phyloP scores from a whole-genome alignment of 805 yeast genomes.

The Candida koratica region DNA sequence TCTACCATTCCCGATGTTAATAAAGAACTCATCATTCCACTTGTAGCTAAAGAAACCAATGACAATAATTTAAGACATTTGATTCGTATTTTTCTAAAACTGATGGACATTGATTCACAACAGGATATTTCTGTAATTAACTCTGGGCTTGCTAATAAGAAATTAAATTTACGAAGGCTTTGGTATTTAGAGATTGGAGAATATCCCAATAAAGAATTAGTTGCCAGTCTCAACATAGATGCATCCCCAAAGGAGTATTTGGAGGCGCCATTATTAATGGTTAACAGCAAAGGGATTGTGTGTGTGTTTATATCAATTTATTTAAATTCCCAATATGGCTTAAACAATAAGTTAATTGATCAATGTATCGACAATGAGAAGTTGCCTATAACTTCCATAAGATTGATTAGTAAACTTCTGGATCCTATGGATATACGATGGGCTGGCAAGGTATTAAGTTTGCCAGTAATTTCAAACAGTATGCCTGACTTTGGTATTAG shows the following conservation, averaged over 20 bases:
- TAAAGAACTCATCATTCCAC: conserved; percentile 42
- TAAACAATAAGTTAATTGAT: conserved; percentile 10
- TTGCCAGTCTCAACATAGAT: conserved; percentile 31
- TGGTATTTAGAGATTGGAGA: conserved; percentile 61
- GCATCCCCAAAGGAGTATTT: conserved; percentile 40
- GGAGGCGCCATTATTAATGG: conserved; percentile 50
- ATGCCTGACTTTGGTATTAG: conserved; percentile 30
- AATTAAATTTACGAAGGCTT: conserved; percentile 54
- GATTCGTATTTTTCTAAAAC: conserved; percentile 47
- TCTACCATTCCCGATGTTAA: conserved; percentile 17
- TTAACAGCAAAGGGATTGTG: conserved; percentile 48
- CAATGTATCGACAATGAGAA: conserved; percentile 35
- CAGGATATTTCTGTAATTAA: conserved; percentile 27
- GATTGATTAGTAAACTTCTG: conserved; percentile 48
- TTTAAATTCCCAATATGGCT: conserved; percentile 12
- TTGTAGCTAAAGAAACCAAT: conserved; percentile 71
- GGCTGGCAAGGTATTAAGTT: conserved; percentile 46
- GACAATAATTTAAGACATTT: conserved; percentile 56
- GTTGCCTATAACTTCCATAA: conserved; percentile 48
- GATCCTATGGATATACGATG: conserved; percentile 46
- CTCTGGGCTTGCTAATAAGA: conserved; percentile 66
- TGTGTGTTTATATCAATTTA: conserved; percentile 51
- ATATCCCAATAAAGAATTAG: conserved; percentile 12
- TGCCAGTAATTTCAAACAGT: background rate
- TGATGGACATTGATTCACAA: conserved; percentile 18